A percentile compares a stretch with the other conserved stretches of the same genome.
phyloP scores from a whole-genome alignment of 345 rosid species.

The Conringia planisiliqua region DNA sequence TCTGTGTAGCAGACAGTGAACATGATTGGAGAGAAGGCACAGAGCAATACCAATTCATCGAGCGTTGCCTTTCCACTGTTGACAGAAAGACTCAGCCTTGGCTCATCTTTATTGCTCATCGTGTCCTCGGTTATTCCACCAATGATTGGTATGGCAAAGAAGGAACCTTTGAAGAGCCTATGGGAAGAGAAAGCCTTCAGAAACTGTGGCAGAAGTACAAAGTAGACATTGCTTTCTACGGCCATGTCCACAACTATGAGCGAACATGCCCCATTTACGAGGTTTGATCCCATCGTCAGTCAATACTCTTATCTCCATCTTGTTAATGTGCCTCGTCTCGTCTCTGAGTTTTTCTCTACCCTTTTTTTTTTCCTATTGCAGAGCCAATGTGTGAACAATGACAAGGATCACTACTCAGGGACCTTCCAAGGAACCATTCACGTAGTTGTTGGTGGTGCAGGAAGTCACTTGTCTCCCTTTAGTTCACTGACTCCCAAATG shows the following conservation, averaged over 20 bases:
- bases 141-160: slow-evolving; percentile 47
- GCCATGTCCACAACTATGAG: slow-evolving; percentile 85
- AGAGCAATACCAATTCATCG: slow-evolving; percentile 63
- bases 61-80: slow-evolving; percentile 62
- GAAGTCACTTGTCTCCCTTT: slow-evolving; percentile 61
- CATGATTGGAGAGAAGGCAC: slow-evolving; percentile 87
- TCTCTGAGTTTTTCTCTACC: not conserved
- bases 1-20: slow-evolving; percentile 76
- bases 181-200: slow-evolving; percentile 77
- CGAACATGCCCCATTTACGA: slow-evolving; percentile 75
- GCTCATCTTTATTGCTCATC: slow-evolving; percentile 73
- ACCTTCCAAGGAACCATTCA: slow-evolving; percentile 70
- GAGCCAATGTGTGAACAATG: slow-evolving; percentile 64
- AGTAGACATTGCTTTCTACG: slow-evolving; percentile 76
- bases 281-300: slow-evolving; percentile 33
- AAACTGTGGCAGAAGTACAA: slow-evolving; percentile 84
- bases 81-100: slow-evolving; percentile 83
- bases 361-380: slow-evolving; percentile 33
- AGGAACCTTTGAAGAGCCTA: slow-evolving; percentile 66
- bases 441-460: slow-evolving; percentile 88
- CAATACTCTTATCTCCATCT: not conserved
- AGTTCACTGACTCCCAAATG: slow-evolving; percentile 51
- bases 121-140: slow-evolving; percentile 73
- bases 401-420: slow-evolving; percentile 60
- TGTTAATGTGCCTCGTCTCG: not conserved